Evolutionary conservation across 352 stramenopile genomes (phyloP).

Genomic region (Globisporangium cystogenes): DNA sequence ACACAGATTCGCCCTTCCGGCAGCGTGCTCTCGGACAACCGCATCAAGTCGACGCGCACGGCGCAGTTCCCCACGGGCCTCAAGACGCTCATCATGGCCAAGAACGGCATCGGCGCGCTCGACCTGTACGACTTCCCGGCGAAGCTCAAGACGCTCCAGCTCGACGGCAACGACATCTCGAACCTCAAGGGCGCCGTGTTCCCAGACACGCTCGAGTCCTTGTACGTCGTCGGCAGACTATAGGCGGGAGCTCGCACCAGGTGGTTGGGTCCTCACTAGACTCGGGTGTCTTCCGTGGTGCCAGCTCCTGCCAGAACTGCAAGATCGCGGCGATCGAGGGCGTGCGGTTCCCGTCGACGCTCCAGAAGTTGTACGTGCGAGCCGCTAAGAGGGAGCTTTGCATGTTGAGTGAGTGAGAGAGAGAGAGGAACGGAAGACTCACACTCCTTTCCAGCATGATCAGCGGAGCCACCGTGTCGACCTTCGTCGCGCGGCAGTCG

Average conservation of each 20-base stretch:
- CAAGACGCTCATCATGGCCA: constrained; percentile 7
- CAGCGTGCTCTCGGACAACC: constrained; percentile 15
- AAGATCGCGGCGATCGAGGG: constrained; percentile 15
- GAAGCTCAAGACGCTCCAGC: constrained; percentile 10
- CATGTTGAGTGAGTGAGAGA: too few species aligned
- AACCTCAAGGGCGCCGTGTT: constrained; percentile 37
- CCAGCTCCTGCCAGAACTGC: constrained; percentile 15
- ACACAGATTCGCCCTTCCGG: not conserved
- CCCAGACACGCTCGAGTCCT: constrained; percentile 28
- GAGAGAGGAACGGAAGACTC: too few species aligned
- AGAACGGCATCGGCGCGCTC: constrained; percentile 10
- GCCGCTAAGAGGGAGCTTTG: too few species aligned
- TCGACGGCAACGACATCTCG: constrained; percentile 33
- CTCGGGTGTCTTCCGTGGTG: not conserved
- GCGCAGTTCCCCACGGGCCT: constrained; percentile 11
- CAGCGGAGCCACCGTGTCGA: constrained; percentile 20
- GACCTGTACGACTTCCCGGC: constrained; percentile 15
- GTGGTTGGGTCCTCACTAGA: too few species aligned
- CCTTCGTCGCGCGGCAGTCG: constrained; percentile 27
- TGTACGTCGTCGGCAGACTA: constrained; percentile 10
- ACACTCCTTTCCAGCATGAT: constrained; percentile 4
- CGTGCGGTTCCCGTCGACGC: constrained; percentile 21
- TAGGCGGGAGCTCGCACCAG: not conserved
- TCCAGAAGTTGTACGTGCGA: constrained; percentile 29
- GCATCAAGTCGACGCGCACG: constrained; percentile 5